Base-by-base conservation (phyloP, 2,329 filamentous ascomycete species). In the Ustilaginoidea virens region DNA sequence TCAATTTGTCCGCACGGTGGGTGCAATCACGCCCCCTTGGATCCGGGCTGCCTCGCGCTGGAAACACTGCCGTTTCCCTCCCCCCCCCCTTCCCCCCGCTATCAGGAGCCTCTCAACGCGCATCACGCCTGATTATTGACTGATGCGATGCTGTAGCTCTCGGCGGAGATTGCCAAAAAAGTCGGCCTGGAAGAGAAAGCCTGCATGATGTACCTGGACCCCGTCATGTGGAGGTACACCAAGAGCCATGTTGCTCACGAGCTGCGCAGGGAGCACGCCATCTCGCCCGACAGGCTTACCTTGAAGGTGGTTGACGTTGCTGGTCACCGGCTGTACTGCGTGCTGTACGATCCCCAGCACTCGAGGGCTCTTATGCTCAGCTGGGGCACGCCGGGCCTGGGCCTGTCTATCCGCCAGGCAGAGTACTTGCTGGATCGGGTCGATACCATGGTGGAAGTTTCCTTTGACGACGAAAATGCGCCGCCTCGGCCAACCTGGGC, bases 341-440 rank as follows among this genome's bases (percentile, higher is more conserved):
- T 64, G 20, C 46, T 54, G 6, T 63, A 52, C 32, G 56, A 57
- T 3, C 33, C 43, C 2, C 31, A 36, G 12, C 50, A 58, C 24
- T 45, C 43, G 10, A 45, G 44, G 11, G 53, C 48, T 14, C 44
- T 60, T 17, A 43, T 55, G 12, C 52, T 50, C 4, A 52, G 55
- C 21, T 69, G 64, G 64, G 51, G 53, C 32, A 53, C 56, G 20
- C 46, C 54, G 3, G 64, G 64, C 1, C 40, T 55, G 0, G 63
- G 62, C 1, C 44, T 66, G n/a, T 59, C 56, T 9, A 53, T 59
- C 16, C 51, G 64, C 1, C 41, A 59, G 1, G 56, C 59, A 1
- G 61, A 63, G 39, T 32, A 49, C n/a, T 44, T 66, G 7, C 43
- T 66, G 6, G 40, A 45, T 1, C 40, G 51, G 0, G 35, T 58